Conservation (phyloP, 768 basidiomycete genomes). For the Kwoniella mangroviensis region DNA sequence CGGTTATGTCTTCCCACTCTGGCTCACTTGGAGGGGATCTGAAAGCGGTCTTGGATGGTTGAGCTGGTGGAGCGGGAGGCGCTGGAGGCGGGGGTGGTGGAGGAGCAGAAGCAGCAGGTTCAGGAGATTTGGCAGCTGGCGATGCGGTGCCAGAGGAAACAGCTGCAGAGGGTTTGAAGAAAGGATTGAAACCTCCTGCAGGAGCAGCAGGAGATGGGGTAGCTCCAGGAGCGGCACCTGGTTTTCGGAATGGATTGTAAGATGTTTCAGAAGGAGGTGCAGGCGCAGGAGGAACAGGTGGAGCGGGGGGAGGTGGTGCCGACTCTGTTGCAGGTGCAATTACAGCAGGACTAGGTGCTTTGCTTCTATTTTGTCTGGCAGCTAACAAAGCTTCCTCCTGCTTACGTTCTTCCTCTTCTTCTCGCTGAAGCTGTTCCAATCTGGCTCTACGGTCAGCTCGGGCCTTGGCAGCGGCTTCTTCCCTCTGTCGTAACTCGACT, state of each 20-base stretch:
- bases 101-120: constrained; percentile 38
- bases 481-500: constrained; percentile 68
- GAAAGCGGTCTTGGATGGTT: constrained; percentile 56
- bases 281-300: constrained; percentile 48
- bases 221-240: constrained; percentile 32
- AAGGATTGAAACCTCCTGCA: constrained; percentile 73
- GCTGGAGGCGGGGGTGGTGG: constrained; percentile 58
- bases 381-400: constrained; percentile 60
- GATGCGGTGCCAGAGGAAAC: constrained; percentile 50
- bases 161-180: constrained; percentile 62
- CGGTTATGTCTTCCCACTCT: constrained; percentile 83
- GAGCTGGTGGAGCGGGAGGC: constrained; percentile 63
- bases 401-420: constrained; percentile 72
- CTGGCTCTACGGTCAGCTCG: constrained; percentile 70
- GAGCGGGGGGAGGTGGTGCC: constrained; percentile 56
- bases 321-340: constrained; percentile 33
- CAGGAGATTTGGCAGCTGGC: constrained; percentile 59
- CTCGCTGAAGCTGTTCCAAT: constrained; percentile 64
- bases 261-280: constrained; percentile 30
- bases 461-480: constrained; percentile 73
- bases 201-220: constrained; percentile 58
- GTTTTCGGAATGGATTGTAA: constrained; percentile 54
- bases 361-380: constrained; percentile 39
- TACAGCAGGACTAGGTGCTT: constrained; percentile 23
- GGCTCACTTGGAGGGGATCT: constrained; percentile 62